These are phyloP conservation scores for Combretum micranthum DNA, from an alignment of 345 rosid genomes.

Conservation along the genomic window DNA sequence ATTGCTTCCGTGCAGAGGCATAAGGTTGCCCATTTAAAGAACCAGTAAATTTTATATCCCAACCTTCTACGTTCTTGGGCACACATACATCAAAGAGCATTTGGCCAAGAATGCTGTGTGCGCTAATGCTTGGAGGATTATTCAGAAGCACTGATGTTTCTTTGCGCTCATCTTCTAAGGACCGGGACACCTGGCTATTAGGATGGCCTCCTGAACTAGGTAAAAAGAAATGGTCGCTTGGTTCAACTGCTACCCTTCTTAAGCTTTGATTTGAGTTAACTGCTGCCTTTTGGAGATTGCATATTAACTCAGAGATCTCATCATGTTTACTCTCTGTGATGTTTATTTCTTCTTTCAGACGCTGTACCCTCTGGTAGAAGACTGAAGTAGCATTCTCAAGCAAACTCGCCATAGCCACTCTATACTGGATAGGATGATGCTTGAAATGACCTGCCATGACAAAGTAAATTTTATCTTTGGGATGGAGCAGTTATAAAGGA, in stretches of 20 bases:
- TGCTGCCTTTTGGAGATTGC: constrained; percentile 82
- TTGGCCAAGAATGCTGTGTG: constrained; percentile 81
- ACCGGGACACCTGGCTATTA: constrained; percentile 25
- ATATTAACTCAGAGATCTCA: constrained; percentile 72
- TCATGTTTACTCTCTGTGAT: constrained; percentile 40
- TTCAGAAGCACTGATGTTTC: constrained; percentile 33
- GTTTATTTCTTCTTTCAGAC: constrained; percentile 53
- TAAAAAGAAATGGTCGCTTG: constrained; percentile 73
- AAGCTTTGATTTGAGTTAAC: constrained; percentile 85
- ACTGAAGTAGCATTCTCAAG: constrained; percentile 62
- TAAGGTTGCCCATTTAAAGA: constrained; percentile 63
- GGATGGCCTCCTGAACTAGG: constrained; percentile 61
- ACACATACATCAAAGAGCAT: constrained; percentile 78
- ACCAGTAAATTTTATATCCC: constrained; percentile 86
- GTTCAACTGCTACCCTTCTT: constrained; percentile 69
- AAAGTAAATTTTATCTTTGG: not conserved
- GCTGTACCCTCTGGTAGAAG: constrained; percentile 45
- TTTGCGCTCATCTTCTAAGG: constrained; percentile 46
- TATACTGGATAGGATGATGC: constrained; percentile 64
- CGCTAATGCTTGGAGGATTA: constrained; percentile 57
- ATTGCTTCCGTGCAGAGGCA: constrained; percentile 47
- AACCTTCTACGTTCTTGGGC: constrained; percentile 91
- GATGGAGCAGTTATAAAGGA: not conserved
- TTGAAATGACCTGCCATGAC: constrained; percentile 58
- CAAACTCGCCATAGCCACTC: constrained; percentile 54